A percentile compares a stretch with the other conserved stretches of the same genome.
These are phyloP conservation scores for Candida parachauliodes DNA, from an alignment of 805 yeast genomes.

Conservation along the genomic window DNA sequence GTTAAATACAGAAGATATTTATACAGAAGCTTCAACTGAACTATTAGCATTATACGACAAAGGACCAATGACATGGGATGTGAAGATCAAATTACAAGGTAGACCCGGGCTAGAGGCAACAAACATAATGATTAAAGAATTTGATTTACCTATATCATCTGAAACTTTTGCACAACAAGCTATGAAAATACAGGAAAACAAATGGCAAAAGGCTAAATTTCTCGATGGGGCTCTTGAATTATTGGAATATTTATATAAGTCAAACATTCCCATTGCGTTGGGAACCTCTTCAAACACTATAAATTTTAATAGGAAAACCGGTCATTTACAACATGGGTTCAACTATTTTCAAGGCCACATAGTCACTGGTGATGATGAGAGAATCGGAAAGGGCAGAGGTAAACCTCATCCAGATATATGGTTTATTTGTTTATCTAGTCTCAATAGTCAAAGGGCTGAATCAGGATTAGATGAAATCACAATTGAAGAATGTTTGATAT, in stretches of 20 bases:
- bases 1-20: constrained; percentile 87
- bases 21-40: constrained; percentile 73
- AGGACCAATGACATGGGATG: constrained; percentile 86
- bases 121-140: constrained; percentile 60
- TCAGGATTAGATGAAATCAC: constrained; percentile 45
- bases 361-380: constrained; percentile 84
- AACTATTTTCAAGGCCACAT: constrained; percentile 58
- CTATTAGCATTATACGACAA: constrained; percentile 65
- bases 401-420: constrained; percentile 95
- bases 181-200: constrained; percentile 47
- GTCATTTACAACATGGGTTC: constrained; percentile 61
- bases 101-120: constrained; percentile 81
- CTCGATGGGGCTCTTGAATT: constrained; percentile 85
- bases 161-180: constrained; percentile 59
- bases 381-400: constrained; percentile 82
- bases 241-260: constrained; percentile 47
- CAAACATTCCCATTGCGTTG: constrained; percentile 74
- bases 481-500: constrained; percentile 80
- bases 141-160: constrained; percentile 60
- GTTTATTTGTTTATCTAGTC: constrained; percentile 68
- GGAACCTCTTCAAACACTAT: constrained; percentile 77
- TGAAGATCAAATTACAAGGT: constrained; percentile 85
- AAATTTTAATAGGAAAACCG: constrained; percentile 71
- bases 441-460: constrained; percentile 53
- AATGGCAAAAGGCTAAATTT: constrained; percentile 64